Base-by-base conservation (phyloP, 1,284 basidiomycete genomes). In the Trichosporon ovoides region DNA sequence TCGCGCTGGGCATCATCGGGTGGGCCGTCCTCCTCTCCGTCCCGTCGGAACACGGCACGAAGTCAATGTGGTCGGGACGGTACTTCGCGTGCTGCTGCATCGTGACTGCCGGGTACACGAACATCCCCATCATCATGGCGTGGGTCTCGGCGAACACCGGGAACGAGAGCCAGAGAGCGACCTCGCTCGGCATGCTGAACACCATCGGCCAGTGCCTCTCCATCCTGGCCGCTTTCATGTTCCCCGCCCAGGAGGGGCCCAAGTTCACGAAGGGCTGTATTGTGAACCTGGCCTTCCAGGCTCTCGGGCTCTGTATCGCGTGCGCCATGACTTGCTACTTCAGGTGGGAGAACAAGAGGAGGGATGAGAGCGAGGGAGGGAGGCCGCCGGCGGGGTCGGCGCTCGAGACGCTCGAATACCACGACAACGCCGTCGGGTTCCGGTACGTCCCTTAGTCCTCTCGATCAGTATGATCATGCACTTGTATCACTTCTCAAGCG, bases 151-250 rank as follows among this genome's bases (percentile, higher is more conserved):
- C 38, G 43, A 77, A 78, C 66, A 64, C 65, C 5, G 43, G 43
- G 7, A 56, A 56, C 34, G 72, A 80, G 57, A 69, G 68, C 22
- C 77, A 77, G 60, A 64, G 78, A 43, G 79, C 78, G 5, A 71
- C 78, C 1, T 67, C 68, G 10, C 71, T 81, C 55, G 79, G 78
- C 40, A 77, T 77, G 76, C 73, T 80, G 52, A 81, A 81, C 70
- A 66, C 74, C 0, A 57, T 79, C 58, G 79, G 77, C 14, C 79
- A 80, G 62, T 79, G 77, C 59, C 68, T 81, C 13, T 71, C 72
- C 2, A 68, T 81, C 56, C 66, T 73, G 22, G 79, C 79, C 18
- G 64, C 77, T 11, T 79, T 78, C 69, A 60, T 75, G 24, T 81
- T 80, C 74, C 79, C 79, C 0, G 58, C 61, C 0, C 53, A 20